Percentiles rank a stretch among this genome's conserved stretches.
phyloP scores from a whole-genome alignment of 2,329 filamentous ascomycete genomes.

The Chalara sp. region DNA sequence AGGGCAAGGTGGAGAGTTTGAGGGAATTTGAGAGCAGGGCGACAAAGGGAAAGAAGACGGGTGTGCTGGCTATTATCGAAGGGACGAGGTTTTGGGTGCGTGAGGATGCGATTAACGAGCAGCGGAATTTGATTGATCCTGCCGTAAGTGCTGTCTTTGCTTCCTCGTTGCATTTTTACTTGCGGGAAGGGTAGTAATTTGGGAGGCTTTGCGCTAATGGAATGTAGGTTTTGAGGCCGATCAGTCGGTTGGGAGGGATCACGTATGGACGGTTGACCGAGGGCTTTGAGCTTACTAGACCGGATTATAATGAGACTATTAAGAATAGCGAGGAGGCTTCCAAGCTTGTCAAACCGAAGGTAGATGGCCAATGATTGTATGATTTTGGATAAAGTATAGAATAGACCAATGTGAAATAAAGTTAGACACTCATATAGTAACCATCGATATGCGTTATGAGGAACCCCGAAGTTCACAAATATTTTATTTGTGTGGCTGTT shows the following conservation, averaged over 20 bases:
- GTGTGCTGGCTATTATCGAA: constrained; percentile 71
- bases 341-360: constrained; percentile 45
- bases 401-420: too few species aligned
- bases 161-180: constrained; percentile 7
- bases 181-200: background rate
- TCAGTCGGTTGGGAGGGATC: constrained; percentile 78
- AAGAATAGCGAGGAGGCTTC: constrained; percentile 47
- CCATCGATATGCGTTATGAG: too few species aligned
- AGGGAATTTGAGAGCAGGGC: constrained; percentile 71
- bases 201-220: constrained; percentile 3
- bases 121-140: constrained; percentile 67
- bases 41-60: constrained; percentile 66
- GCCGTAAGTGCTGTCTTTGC: constrained; percentile 36
- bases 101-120: constrained; percentile 80
- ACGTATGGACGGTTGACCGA: constrained; percentile 69
- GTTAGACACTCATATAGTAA: too few species aligned
- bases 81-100: constrained; percentile 83
- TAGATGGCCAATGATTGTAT: constrained; percentile 29
- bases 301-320: constrained; percentile 37
- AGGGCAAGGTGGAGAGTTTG: constrained; percentile 69
- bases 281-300: constrained; percentile 63
- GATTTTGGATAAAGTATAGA: too few species aligned
- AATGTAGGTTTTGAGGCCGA: constrained; percentile 59
- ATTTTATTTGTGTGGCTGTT: too few species aligned
- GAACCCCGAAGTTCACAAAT: too few species aligned